Evolutionary conservation across 1,284 basidiomycete species (phyloP).

Genomic region (Cutaneotrichosporon sp.): DNA sequence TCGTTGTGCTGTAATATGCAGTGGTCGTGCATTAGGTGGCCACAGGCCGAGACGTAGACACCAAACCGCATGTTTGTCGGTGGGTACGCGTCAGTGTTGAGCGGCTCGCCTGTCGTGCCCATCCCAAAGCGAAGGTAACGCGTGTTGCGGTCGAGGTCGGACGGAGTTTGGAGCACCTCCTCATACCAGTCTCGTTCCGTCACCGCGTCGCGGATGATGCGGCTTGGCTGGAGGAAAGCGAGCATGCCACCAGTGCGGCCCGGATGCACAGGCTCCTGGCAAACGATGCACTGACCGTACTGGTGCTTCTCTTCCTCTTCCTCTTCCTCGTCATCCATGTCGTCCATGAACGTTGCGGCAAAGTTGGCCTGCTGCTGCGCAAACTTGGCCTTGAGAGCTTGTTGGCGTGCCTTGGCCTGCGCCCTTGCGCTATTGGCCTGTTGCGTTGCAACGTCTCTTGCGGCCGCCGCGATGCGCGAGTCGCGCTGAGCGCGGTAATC

Average conservation of each 20-base stretch:
- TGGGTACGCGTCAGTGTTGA: slow-evolving; percentile 62
- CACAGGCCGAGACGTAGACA: slow-evolving; percentile 84
- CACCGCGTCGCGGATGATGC: slow-evolving; percentile 76
- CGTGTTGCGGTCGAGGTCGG: slow-evolving; percentile 65
- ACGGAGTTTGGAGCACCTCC: slow-evolving; percentile 67
- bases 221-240: slow-evolving; percentile 86
- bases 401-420: slow-evolving; percentile 60
- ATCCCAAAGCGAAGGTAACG: slow-evolving; percentile 39
- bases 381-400: slow-evolving; percentile 88
- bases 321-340: slow-evolving; percentile 62
- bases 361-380: slow-evolving; percentile 86
- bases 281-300: slow-evolving; percentile 93
- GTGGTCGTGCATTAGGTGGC: slow-evolving; percentile 94
- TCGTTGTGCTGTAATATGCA: slow-evolving; percentile 90
- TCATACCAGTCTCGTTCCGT: slow-evolving; percentile 68
- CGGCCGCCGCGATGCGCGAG: slow-evolving; percentile 20
- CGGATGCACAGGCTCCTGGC: slow-evolving; percentile 85
- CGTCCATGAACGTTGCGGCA: slow-evolving; percentile 45
- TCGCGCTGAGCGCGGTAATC: slow-evolving; percentile 53
- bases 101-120: slow-evolving; percentile 37
- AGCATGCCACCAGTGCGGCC: slow-evolving; percentile 79
- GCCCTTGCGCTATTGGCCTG: slow-evolving; percentile 54
- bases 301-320: slow-evolving; percentile 55
- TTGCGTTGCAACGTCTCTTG: slow-evolving; percentile 56
- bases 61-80: slow-evolving; percentile 74